A percentile compares a stretch with the other conserved stretches of the same genome.
Evolutionary conservation across 2,329 filamentous ascomycete genomes (phyloP).

Genomic region (Pseudovirgaria hyperparasitica): DNA sequence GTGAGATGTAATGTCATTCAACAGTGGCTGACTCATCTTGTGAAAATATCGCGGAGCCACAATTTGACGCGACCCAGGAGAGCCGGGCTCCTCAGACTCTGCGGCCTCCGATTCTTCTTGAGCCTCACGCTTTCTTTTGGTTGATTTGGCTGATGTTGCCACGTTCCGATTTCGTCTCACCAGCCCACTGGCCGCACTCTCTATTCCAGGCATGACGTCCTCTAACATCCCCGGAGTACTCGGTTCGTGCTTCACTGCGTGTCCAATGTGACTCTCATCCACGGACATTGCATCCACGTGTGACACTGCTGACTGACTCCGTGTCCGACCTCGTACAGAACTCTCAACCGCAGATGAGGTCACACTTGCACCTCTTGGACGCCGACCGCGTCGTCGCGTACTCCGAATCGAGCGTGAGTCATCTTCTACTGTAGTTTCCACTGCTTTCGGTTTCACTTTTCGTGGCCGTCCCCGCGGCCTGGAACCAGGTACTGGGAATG

Average conservation of each 20-base stretch:
- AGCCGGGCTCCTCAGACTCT: conserved; percentile 17
- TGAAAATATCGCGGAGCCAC: conserved; percentile 36
- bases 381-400: conserved; percentile 3
- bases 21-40: conserved; percentile 33
- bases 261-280: conserved; percentile 26
- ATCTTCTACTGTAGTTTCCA: conserved; percentile 10
- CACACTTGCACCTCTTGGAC: conserved; percentile 26
- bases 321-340: conserved; percentile 30
- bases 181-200: conserved; percentile 13
- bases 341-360: conserved; percentile 34
- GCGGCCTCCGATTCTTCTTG: conserved; percentile 17
- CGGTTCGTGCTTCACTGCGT: conserved; percentile 34
- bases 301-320: conserved; percentile 36
- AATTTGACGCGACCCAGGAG: conserved; percentile 13
- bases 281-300: conserved; percentile 28
- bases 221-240: conserved; percentile 31
- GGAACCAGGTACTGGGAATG: conserved; percentile 4
- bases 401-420: no score
- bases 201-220: conserved; percentile 18
- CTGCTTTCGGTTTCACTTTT: conserved; percentile 10
- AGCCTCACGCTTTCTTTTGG: conserved; percentile 30
- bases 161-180: conserved; percentile 11
- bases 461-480: conserved; percentile 8
- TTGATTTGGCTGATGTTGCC: conserved; percentile 14
- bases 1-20: conserved; percentile 39